These are phyloP conservation scores for Serendipita sp. DNA, from an alignment of 768 basidiomycete species.

Conservation along the genomic window DNA sequence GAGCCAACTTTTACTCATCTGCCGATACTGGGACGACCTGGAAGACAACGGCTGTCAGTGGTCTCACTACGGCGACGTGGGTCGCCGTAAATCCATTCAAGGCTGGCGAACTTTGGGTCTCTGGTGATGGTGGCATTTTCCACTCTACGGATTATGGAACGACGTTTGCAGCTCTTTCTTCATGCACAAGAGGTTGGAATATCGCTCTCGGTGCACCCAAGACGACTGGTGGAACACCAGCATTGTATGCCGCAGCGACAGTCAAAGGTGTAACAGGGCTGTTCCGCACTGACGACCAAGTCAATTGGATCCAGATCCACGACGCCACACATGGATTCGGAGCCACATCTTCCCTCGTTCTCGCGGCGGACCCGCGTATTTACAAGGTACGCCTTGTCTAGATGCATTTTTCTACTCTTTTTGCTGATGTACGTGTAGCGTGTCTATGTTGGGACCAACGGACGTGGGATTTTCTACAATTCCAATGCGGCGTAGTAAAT, in stretches of 20 bases:
- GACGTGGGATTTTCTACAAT: no score
- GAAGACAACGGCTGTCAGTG: neutral
- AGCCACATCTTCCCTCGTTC: constrained; percentile 27
- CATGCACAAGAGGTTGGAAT: constrained; percentile 36
- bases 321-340: constrained; percentile 43
- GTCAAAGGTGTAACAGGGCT: constrained; percentile 29
- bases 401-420: no score
- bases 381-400: neutral
- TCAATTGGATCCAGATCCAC: constrained; percentile 43
- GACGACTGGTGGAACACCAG: constrained; percentile 31
- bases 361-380: constrained; percentile 34
- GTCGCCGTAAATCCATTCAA: constrained; percentile 37
- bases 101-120: constrained; percentile 49
- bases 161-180: constrained; percentile 30
- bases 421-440: no score
- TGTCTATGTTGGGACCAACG: no score
- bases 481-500: no score
- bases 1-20: constrained; percentile 41
- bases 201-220: constrained; percentile 39
- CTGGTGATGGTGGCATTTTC: constrained; percentile 37
- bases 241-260: constrained; percentile 38
- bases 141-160: constrained; percentile 38
- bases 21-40: constrained; percentile 40
- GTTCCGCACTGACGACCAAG: constrained; percentile 39
- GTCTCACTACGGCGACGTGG: constrained; percentile 31